These are phyloP conservation scores for Pseudogymnoascus sp. DNA, from an alignment of 2,329 filamentous ascomycete species.

Conservation along the genomic window DNA sequence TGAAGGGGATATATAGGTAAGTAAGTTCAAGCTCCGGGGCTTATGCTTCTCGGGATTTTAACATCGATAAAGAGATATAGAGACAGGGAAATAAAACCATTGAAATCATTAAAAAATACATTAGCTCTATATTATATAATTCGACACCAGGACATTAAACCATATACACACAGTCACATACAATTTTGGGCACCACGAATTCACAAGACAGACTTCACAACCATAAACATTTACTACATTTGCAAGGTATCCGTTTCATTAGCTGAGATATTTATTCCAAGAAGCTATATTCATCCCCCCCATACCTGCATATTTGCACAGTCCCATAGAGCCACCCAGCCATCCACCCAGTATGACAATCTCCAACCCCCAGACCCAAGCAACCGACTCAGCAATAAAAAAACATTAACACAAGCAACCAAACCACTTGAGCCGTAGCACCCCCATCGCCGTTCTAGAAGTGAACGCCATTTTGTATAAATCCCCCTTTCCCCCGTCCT, in stretches of 20 bases:
- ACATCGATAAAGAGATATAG: too few species aligned
- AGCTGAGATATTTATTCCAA: neutral
- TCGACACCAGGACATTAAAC: too few species aligned
- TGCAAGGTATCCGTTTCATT: neutral
- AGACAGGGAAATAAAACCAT: too few species aligned
- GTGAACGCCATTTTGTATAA: neutral
- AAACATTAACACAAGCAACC: neutral
- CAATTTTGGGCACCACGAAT: neutral
- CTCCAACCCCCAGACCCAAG: neutral
- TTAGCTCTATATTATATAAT: too few species aligned
- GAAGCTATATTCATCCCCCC: neutral
- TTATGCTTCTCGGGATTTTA: too few species aligned
- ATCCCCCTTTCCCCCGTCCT: neutral
- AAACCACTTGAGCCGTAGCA: neutral
- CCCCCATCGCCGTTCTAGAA: neutral
- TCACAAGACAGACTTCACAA: neutral
- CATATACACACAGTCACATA: neutral
- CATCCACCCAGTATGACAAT: neutral
- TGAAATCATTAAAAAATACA: too few species aligned
- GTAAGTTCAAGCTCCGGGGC: too few species aligned
- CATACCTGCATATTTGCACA: neutral
- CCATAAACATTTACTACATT: neutral
- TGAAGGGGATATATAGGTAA: too few species aligned
- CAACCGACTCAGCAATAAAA: neutral
- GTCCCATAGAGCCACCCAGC: neutral